Conservation (phyloP, 306 rosid species). For the Sechiopsis laciniata region DNA sequence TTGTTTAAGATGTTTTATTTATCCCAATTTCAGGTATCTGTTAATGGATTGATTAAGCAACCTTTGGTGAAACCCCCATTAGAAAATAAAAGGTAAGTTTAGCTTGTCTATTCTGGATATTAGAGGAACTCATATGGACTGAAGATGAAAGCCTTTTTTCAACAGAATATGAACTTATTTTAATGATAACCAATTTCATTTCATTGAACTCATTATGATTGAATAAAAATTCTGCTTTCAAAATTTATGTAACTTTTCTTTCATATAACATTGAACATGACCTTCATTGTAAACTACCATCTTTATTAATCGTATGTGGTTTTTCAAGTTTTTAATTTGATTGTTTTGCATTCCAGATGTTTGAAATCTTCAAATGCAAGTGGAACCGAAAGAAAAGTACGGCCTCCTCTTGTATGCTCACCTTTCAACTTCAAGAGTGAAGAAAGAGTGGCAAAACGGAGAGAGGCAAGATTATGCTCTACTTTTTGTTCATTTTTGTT, state of each 20-base stretch:
- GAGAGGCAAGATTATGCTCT: constrained; percentile 55
- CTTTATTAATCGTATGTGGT: neutral
- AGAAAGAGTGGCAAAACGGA: constrained; percentile 86
- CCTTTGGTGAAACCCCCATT: constrained; percentile 37
- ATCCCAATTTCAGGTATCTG: constrained; percentile 44
- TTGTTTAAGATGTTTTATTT: constrained; percentile 13
- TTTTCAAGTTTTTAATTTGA: neutral
- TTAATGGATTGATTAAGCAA: constrained; percentile 33
- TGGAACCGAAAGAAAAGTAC: constrained; percentile 35
- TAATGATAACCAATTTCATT: too few relatives aligned
- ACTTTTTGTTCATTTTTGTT: neutral
- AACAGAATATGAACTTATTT: too few relatives aligned
- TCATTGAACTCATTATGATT: too few relatives aligned
- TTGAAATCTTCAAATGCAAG: constrained; percentile 36
- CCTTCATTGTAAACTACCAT: neutral
- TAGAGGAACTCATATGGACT: constrained; percentile 20
- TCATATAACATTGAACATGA: neutral
- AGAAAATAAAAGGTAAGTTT: constrained; percentile 47
- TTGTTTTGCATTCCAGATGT: constrained; percentile 40
- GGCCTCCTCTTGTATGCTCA: constrained; percentile 34
- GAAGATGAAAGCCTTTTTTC: constrained; percentile 24
- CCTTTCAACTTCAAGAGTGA: constrained; percentile 79
- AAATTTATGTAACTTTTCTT: too few relatives aligned
- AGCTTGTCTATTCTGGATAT: neutral
- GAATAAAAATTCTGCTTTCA: too few relatives aligned